Evolutionary conservation across 306 rosid species (phyloP), one percentile per base, ranked within the genome.

Genomic region (Cicer pinnatifidum): DNA sequence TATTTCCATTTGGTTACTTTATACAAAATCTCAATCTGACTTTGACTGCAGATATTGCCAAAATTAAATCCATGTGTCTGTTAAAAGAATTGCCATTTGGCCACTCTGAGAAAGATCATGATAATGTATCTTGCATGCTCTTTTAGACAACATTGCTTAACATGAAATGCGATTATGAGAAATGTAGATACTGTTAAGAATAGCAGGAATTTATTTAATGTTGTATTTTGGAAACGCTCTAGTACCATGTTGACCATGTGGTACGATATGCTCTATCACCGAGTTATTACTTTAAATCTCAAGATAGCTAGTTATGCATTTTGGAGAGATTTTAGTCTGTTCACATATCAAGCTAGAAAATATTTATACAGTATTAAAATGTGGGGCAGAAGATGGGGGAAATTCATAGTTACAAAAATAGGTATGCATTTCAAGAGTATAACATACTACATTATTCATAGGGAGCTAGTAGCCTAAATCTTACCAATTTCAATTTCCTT

Each of bases 401-500:
- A 37, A 38, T 35, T 45, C 33, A 57, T 57, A 37, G 61, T 35
- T 11, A 68, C 11, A 35, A 17, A 28, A 35, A 10, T 19, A 40
- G 1, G 53, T 64, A 52, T 61, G 12, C 8, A 45, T 64, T 64
- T 71, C 35, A 51, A 75, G 19, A 72, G 54, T 11, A 78, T n/a
- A 66, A 45, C 58, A 59, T 35, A 38, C 44, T 67, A 65, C 20
- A 38, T 39, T 67, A 41, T 8, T 52, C 52, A 58, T 6, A 6
- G 35, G 79, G 57, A 69, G 39, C 44, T 20, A 67, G 35, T 58
- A 63, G 8, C 75, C 28, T 47, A 13, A 37, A 53, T 69, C 77
- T 76, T 79, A 93, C 98, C 93, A 73, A 93, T 88, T 85, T 93
- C 97, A 86, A 93, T 91, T 84, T 91, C 98, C 82, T 81, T 84